Base-by-base conservation (phyloP, 805 yeast genomes). In the Candida anglica region DNA sequence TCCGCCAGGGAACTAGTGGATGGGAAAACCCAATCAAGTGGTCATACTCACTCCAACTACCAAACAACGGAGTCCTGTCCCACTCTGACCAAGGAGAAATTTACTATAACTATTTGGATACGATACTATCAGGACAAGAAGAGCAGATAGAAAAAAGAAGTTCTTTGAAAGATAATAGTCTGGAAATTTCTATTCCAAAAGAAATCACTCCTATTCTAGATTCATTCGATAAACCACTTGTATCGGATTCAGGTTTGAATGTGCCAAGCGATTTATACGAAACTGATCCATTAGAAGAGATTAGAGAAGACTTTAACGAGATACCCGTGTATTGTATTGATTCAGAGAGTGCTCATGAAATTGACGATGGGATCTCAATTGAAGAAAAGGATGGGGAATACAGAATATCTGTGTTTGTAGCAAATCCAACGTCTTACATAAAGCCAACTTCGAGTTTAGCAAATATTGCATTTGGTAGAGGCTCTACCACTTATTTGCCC, bases 281-380 rank as follows among this genome's bases (percentile, higher is more conserved):
- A 1, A 22, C 36, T 2, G 73, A 66, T 38, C 68, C 69, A 0
- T 36, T 58, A 32, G 36, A 37, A 2, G 15, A 19, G 2, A 39
- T 52, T 2, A 59, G 82, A 44, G 43, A 43, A n/a, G 66, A 67
- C 18, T 73, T 69, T 42, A 57, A 58, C 0, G 58, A 68, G 28
- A 48, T 71, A 9, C 71, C 75, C 0, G 79, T 88, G 2, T 91
- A 78, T 53, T 88, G 97, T 58, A 86, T 91, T 38, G 98, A 93
- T 58, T 70, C 81, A 3, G 75, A 66, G 3, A 70, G 69, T 27
- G 95, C 98, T 0, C 81, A 82, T 44, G 98, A 93, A 56, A 83
- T 93, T 39, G 98, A 91, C 56, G 98, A 91, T 58, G 98, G 97
- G 30, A 69, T 91, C 18, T 77, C 96, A 1, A 63, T 91, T 14